Evolutionary conservation across 306 rosid species (phyloP).

Genomic region (Vigna hirtella): DNA sequence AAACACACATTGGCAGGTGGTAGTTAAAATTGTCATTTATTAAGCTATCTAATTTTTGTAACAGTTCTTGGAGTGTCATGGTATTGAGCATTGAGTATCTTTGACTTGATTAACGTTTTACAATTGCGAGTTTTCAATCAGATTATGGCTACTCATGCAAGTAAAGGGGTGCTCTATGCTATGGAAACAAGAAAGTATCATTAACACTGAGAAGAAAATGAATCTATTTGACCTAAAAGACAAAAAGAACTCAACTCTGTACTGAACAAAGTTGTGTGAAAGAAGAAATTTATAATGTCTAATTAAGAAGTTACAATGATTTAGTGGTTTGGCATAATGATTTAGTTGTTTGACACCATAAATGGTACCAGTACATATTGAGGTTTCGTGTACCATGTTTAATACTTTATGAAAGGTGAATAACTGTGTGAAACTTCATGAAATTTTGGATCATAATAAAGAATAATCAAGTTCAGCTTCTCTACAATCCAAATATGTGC

Average conservation of each 20-base stretch:
- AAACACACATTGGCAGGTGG: constrained; percentile 22
- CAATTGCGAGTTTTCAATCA: neutral
- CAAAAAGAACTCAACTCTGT: neutral
- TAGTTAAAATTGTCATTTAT: constrained; percentile 57
- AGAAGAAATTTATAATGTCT: constrained; percentile 8
- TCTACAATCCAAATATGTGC: neutral
- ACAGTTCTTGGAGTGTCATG: constrained; percentile 27
- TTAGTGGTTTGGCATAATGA: neutral
- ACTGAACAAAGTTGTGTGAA: neutral
- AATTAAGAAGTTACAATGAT: neutral
- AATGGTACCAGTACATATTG: neutral
- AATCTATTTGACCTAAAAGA: neutral
- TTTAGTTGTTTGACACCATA: neutral
- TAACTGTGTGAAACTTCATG: neutral
- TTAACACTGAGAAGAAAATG: neutral
- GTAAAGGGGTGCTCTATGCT: constrained; percentile 8
- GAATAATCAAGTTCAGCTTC: neutral
- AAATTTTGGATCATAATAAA: neutral
- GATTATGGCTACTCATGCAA: constrained; percentile 22
- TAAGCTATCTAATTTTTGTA: constrained; percentile 38
- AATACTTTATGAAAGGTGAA: neutral
- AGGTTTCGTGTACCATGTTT: neutral
- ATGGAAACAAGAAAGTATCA: neutral
- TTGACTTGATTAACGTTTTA: constrained; percentile 16
- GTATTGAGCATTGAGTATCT: constrained; percentile 39